Base-by-base conservation (phyloP, 139 green algal genomes). In the Chlorella ohadii region DNA sequence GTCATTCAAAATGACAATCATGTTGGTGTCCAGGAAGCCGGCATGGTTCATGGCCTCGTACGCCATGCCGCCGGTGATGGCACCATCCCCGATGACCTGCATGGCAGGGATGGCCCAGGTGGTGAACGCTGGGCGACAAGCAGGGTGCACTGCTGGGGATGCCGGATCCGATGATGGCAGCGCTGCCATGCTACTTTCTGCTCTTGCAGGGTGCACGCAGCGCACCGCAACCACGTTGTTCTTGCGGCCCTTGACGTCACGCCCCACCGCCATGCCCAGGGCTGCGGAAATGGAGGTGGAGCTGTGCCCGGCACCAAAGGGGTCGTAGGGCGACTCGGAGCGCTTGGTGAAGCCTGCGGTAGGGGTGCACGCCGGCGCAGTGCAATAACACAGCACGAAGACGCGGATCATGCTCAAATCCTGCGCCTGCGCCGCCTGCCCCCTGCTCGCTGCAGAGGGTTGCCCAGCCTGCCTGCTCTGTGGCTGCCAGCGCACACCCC, bases 31-130 rank as follows among this genome's bases (percentile, higher is more conserved):
- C 82, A 99, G 87, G 90, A 98, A 99, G 39, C 97, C 97, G 23
- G 97, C 97, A 84, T 99, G 97, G 93, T 99, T 99, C 96, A 99
- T 99, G 38, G 97, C 97, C 91, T 99, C 97, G 47, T 99, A 99
- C 1, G 97, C 96, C 96, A 99, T 99, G 72, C 97, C 97, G 17
- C 96, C 97, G 1, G 97, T 99, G 87, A 99, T 99, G n/a, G 97
- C 96, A 4, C 97, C 97, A 78, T 99, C 97, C 15, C 97, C 97
- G 84, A 99, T 99, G 27, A 99, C 92, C 89, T 92, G 83, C 76
- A 59, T 23, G 27, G 70, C 11, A 33, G 0, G 31, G 6, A 19
- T 59, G 44, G 41, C 25, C 36, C 1, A 19, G 65, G 44, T 6
- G 6, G 44, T 6, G 44, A 55, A 6, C 44, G 44, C 44, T 11